Evolutionary conservation across 2,329 filamentous ascomycete species (phyloP).

Genomic region (Trichocomaceae sp.): DNA sequence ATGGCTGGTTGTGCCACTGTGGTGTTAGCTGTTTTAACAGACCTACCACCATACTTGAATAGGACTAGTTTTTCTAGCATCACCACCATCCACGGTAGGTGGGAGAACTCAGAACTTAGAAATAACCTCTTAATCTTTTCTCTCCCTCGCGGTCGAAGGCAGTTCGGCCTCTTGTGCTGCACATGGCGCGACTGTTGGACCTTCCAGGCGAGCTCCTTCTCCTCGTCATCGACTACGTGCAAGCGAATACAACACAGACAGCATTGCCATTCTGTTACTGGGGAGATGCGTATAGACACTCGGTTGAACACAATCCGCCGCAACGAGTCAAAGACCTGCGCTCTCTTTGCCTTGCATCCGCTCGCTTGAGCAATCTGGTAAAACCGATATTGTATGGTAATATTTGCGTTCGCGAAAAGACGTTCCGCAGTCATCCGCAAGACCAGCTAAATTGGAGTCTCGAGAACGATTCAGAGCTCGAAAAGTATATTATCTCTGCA

Average conservation of each 20-base stretch:
- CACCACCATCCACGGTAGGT: too few species aligned
- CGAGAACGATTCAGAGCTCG: conserved; percentile 1
- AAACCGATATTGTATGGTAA: conserved; percentile 3
- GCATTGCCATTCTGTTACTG: not conserved
- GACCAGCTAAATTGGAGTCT: not conserved
- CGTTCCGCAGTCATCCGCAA: not conserved
- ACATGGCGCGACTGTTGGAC: conserved; percentile 5
- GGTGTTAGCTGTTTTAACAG: too few species aligned
- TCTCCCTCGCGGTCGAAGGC: not conserved
- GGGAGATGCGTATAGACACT: not conserved
- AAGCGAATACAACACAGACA: conserved; percentile 1
- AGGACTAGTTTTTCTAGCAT: too few species aligned
- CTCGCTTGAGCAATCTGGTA: conserved; percentile 4
- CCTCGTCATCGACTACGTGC: not conserved
- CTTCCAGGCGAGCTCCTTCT: conserved; percentile 5
- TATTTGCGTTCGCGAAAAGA: conserved; percentile 2
- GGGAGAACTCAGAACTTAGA: too few species aligned
- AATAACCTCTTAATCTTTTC: too few species aligned
- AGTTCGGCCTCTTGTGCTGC: not conserved
- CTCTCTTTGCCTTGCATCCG: conserved; percentile 1
- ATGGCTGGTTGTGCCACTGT: too few species aligned
- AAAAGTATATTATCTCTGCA: conserved; percentile 4
- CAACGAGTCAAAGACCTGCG: conserved; percentile 3
- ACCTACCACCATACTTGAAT: too few species aligned
- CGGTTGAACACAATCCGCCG: not conserved